A percentile compares a stretch with the other conserved stretches of the same genome.
phyloP scores from a whole-genome alignment of 257 asterid species.

The Solanum bukasovii region DNA sequence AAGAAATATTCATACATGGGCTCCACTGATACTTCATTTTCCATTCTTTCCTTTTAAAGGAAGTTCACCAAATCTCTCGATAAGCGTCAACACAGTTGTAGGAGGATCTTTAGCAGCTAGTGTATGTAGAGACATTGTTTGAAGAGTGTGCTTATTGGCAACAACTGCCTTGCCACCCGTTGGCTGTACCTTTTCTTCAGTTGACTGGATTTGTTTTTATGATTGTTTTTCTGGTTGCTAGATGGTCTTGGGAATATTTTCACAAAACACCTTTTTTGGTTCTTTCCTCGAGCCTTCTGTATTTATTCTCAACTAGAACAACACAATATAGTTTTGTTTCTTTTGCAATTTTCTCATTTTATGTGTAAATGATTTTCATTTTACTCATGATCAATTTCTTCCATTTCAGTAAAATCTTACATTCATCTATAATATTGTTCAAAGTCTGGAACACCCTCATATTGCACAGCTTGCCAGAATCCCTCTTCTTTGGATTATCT shows the following conservation, averaged over 20 bases:
- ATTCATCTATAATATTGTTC: not conserved
- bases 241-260: not conserved
- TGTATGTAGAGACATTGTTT: not conserved
- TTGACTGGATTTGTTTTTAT: not conserved
- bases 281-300: not conserved
- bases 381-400: not conserved
- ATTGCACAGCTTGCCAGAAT: not conserved
- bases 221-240: not conserved
- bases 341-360: not conserved
- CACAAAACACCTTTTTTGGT: not conserved
- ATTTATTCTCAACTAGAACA: not conserved
- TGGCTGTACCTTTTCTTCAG: not conserved
- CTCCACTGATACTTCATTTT: not conserved
- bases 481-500: not conserved
- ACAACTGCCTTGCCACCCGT: not conserved
- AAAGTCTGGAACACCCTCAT: not conserved
- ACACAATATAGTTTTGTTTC: not conserved
- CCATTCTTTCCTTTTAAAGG: not conserved
- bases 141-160: not conserved
- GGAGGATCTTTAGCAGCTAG: not conserved
- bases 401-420: not conserved
- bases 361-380: not conserved
- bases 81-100: not conserved
- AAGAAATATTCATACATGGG: not conserved
- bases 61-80: not conserved